These are phyloP conservation scores for Aspergillus baeticus DNA, from an alignment of 495 filamentous ascomycete species.

Conservation along the genomic window DNA sequence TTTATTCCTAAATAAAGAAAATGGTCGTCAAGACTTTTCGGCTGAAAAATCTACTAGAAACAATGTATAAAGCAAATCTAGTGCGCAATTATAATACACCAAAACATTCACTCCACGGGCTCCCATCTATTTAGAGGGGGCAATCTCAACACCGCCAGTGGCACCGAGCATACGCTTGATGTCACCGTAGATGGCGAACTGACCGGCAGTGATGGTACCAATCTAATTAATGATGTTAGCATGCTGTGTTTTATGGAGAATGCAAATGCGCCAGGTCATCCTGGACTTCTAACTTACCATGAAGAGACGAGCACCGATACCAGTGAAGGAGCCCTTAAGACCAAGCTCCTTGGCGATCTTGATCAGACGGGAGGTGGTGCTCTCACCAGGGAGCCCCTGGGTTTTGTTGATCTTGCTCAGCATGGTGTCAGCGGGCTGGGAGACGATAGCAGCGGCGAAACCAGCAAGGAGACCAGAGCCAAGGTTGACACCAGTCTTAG, in stretches of 20 bases:
- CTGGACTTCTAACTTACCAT: slow-evolving; percentile 24
- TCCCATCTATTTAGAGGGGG: slow-evolving; percentile 36
- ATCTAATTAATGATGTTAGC: slow-evolving; percentile 37
- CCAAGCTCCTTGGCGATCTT: slow-evolving; percentile 97
- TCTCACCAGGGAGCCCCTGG: slow-evolving; percentile 91
- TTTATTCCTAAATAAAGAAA: slow-evolving; percentile 11
- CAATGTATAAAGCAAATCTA: slow-evolving; percentile 40
- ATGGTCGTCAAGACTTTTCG: slow-evolving; percentile 25
- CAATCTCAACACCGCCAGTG: slow-evolving; percentile 77
- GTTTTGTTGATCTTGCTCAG: slow-evolving; percentile 99
- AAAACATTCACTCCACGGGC: slow-evolving; percentile 21
- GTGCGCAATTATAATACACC: slow-evolving; percentile 40
- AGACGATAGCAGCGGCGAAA: slow-evolving; percentile 95
- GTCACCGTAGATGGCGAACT: slow-evolving; percentile 95
- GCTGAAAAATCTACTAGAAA: slow-evolving; percentile 31
- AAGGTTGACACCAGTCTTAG: slow-evolving; percentile 89
- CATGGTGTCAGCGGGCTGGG: slow-evolving; percentile 99
- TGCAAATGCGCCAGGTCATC: neutral
- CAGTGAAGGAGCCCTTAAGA: slow-evolving; percentile 79
- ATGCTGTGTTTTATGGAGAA: neutral
- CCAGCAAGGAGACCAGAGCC: slow-evolving; percentile 94
- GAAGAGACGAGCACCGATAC: slow-evolving; percentile 93
- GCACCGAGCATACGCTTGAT: slow-evolving; percentile 59
- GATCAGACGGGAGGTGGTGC: slow-evolving; percentile 84
- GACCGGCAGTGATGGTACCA: slow-evolving; percentile 80